Base-by-base conservation (phyloP, 192 early-diverging fungal genomes). In the Lobulomyces angularis region DNA sequence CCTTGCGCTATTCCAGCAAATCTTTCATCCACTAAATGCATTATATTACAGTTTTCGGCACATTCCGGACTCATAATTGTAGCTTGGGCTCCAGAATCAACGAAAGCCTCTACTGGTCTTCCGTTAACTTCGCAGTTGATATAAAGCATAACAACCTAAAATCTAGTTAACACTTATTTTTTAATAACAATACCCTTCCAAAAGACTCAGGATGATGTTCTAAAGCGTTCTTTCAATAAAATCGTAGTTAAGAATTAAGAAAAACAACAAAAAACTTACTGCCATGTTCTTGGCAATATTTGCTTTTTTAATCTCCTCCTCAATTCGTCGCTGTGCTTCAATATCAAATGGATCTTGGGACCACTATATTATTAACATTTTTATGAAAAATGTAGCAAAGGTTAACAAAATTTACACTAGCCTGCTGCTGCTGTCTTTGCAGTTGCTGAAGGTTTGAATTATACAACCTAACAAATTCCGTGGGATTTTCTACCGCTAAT, bases 121-220 rank as follows among this genome's bases (percentile, higher is more conserved):
- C 81, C 81, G 60, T 98, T 98, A 35, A 98, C 85, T 53, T 83
- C 68, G 11, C 77, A 76, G 49, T 82, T 59, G 19, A 98, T 83
- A 57, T 94, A 98, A 18, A 98, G 75, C 80, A 92, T 87, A 1
- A 81, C 74, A 8, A 91, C 82, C 53, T 74, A 41, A 18, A n/a
- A 20, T 14, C 47, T 27, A 27, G 25, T 32, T 26, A 18, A 23
- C 6, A 21, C 23, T 22, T 11, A 43, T 23, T 32, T 32, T 12
- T 5, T 19, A 22, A 17, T 27, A 3, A 35, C 9, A 35, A 46
- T 61, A 77, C 84, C 14, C 77, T 59, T 12, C 82, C 89, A 70
- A 98, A 98, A 3, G 84, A 76, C 58, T 98, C 92, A 4, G 94
- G 94, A 46, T 90, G 83, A 53, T 82, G 70, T 52, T 98, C 94